phyloP scores from a whole-genome alignment of 1,284 basidiomycete species.

The Cryptococcus sp. region DNA sequence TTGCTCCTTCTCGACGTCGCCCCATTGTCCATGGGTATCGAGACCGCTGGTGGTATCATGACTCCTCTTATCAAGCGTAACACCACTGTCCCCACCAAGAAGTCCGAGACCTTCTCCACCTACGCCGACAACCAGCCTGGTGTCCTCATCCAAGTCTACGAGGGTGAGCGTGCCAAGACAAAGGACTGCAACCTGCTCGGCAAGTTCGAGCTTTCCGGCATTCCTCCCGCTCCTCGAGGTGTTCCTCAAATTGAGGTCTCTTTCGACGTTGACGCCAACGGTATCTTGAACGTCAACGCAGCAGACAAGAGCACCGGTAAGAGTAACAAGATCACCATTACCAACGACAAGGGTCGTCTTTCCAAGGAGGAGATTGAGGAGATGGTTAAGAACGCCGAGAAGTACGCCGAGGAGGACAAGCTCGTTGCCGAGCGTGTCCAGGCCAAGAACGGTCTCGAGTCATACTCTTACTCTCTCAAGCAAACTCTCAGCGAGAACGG shows the following conservation, averaged over 20 bases:
- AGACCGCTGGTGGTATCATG: conserved; percentile 99
- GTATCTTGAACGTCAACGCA: conserved; percentile 90
- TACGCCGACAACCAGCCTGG: conserved; percentile 99
- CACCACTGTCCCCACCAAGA: conserved; percentile 98
- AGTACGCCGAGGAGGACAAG: conserved; percentile 59
- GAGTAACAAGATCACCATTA: conserved; percentile 80
- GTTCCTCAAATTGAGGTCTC: conserved; percentile 98
- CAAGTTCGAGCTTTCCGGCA: conserved; percentile 97
- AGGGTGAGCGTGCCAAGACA: conserved; percentile 98
- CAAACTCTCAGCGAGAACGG: conserved; percentile 86
- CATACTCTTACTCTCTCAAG: conserved; percentile 94
- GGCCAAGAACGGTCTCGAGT: conserved; percentile 69
- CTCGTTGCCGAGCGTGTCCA: conserved; percentile 65
- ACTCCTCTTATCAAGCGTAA: conserved; percentile 88
- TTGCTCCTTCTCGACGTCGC: conserved; percentile 95
- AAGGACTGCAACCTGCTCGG: conserved; percentile 99
- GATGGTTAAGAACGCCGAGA: conserved; percentile 91
- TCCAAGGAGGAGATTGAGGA: conserved; percentile 98
- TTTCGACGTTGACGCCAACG: conserved; percentile 98
- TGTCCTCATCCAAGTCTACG: conserved; percentile 98
- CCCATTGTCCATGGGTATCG: conserved; percentile 93
- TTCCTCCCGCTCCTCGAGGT: conserved; percentile 97
- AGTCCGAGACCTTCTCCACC: conserved; percentile 98
- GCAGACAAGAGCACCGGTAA: conserved; percentile 98
- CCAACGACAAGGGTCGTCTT: conserved; percentile 97